Evolutionary conservation across 139 green algal species (phyloP).

Genomic region (Nannochloris sp.): DNA sequence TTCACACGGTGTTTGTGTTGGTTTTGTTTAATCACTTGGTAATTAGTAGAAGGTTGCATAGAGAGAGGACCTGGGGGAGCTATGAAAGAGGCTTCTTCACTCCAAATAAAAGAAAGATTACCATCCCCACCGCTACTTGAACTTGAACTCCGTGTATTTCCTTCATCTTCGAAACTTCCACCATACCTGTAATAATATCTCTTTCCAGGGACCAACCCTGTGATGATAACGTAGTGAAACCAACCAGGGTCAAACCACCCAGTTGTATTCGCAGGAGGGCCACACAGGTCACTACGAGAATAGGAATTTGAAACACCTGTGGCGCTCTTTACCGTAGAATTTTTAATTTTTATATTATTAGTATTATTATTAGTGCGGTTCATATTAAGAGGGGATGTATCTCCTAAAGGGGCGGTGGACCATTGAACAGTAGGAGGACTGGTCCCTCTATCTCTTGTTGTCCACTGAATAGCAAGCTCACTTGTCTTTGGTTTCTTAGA

Average conservation of each 20-base stretch:
- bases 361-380: conserved; percentile 14
- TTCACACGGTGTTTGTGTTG: too few species aligned
- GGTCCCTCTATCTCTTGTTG: background rate
- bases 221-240: conserved; percentile 39
- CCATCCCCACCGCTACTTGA: too few species aligned
- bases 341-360: background rate
- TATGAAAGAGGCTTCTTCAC: conserved; percentile 8
- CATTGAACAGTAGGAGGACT: conserved; percentile 1
- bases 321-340: background rate
- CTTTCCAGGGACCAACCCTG: conserved; percentile 25
- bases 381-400: too few species aligned
- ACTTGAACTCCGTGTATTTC: too few species aligned
- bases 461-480: conserved; percentile 20
- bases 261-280: conserved; percentile 24
- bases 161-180: background rate
- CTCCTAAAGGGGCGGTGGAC: background rate
- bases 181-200: conserved; percentile 25
- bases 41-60: too few species aligned
- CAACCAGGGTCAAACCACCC: conserved; percentile 14
- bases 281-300: conserved; percentile 40
- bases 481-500: too few species aligned
- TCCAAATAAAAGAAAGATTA: conserved; percentile 15
- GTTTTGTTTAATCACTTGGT: too few species aligned
- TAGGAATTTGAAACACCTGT: conserved; percentile 18
- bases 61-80: background rate